Conservation (phyloP, 1,139 yeast species). For the Meyerozyma carpophila region DNA sequence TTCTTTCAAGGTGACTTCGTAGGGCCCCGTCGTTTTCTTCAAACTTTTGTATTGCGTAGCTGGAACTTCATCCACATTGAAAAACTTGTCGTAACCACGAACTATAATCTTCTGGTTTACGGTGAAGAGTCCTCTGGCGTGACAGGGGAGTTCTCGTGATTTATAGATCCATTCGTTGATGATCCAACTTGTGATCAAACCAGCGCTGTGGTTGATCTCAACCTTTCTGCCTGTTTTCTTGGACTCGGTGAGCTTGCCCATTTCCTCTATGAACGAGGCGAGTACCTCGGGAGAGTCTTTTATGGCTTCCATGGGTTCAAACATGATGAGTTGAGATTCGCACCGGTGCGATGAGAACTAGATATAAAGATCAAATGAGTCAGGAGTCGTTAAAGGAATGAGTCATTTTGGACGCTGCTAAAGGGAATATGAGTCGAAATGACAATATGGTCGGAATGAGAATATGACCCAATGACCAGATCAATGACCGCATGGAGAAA, state of each 20-base stretch:
- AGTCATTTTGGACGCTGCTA: neutral
- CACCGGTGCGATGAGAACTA: neutral
- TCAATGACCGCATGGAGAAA: too few relatives aligned
- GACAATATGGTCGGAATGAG: neutral
- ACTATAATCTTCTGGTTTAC: constrained; percentile 49
- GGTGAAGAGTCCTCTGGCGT: constrained; percentile 86
- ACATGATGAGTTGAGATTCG: neutral
- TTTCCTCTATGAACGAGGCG: neutral
- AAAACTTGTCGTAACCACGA: constrained; percentile 93
- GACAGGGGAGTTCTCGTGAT: constrained; percentile 53
- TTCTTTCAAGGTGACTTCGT: constrained; percentile 75
- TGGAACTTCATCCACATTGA: constrained; percentile 66
- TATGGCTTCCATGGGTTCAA: neutral
- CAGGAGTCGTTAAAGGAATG: neutral
- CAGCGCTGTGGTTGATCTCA: constrained; percentile 10
- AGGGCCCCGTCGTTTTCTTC: constrained; percentile 64
- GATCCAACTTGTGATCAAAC: constrained; percentile 53
- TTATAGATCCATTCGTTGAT: constrained; percentile 85
- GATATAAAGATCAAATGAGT: neutral
- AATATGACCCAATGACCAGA: too few relatives aligned
- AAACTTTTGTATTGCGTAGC: constrained; percentile 49
- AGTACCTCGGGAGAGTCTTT: neutral
- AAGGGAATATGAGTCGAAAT: neutral
- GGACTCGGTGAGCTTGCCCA: neutral
- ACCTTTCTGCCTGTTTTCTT: neutral